A percentile compares a stretch with the other conserved stretches of the same genome.
Conservation (phyloP, 306 rosid genomes). For the Ziziphus jujuba region DNA sequence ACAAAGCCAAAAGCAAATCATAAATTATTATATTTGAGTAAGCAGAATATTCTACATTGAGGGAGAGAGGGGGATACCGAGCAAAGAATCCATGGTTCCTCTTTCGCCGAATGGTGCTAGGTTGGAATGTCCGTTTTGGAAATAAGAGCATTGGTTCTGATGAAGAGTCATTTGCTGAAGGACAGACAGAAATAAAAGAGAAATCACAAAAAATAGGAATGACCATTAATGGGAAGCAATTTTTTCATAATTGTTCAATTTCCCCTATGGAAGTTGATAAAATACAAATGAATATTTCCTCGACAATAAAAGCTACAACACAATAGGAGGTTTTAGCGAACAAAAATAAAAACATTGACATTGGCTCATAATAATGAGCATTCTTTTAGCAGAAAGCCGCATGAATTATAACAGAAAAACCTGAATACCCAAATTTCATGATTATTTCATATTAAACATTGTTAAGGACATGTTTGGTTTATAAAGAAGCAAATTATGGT, state of each 20-base stretch:
- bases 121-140: conserved; percentile 88
- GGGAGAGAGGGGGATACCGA: conserved; percentile 46
- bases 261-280: too few species aligned
- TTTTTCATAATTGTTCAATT: background rate
- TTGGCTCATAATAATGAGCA: too few species aligned
- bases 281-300: too few species aligned
- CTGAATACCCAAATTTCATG: too few species aligned
- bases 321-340: too few species aligned
- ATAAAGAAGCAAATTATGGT: too few species aligned
- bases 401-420: too few species aligned
- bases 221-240: background rate
- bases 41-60: background rate
- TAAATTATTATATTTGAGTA: background rate
- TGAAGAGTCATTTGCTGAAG: conserved; percentile 54
- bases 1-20: background rate
- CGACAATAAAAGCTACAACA: too few species aligned
- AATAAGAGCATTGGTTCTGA: conserved; percentile 78
- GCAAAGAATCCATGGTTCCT: conserved; percentile 94
- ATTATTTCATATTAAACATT: too few species aligned
- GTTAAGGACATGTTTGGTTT: too few species aligned
- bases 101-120: conserved; percentile 76
- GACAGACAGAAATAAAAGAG: conserved; percentile 3
- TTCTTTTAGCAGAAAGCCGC: too few species aligned
- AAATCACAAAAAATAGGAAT: conserved; percentile 1
- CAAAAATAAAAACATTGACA: too few species aligned